Conservation (phyloP, 2,329 filamentous ascomycete genomes). For the Huntiella abstrusa region DNA sequence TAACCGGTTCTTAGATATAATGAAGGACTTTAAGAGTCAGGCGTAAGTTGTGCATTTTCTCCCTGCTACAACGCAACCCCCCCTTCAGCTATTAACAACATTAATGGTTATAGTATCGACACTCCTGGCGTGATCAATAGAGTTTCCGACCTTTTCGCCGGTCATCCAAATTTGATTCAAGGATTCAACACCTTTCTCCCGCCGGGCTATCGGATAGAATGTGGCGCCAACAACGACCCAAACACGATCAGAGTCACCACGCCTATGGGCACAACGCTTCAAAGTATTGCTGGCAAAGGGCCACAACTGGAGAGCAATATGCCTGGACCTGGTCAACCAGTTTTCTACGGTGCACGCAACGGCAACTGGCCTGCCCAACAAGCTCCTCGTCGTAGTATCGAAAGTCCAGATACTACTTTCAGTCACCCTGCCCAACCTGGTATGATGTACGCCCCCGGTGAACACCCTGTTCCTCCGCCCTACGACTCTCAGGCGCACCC, state of each 20-base stretch:
- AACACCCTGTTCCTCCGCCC: slow-evolving; percentile 12
- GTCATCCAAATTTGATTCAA: slow-evolving; percentile 86
- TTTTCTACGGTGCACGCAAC: slow-evolving; percentile 27
- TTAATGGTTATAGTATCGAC: slow-evolving; percentile 40
- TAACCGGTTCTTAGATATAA: slow-evolving; percentile 90
- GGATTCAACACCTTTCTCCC: slow-evolving; percentile 97
- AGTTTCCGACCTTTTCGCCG: slow-evolving; percentile 87
- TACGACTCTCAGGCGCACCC: slow-evolving; percentile 18
- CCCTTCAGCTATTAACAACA: neutral
- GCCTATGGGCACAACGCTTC: slow-evolving; percentile 89
- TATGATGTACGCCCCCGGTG: slow-evolving; percentile 24
- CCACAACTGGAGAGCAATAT: slow-evolving; percentile 26
- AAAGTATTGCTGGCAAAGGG: slow-evolving; percentile 50
- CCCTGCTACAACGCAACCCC: neutral
- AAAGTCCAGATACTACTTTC: slow-evolving; percentile 43
- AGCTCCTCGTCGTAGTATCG: slow-evolving; percentile 29
- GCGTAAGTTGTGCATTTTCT: slow-evolving; percentile 38
- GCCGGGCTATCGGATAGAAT: slow-evolving; percentile 90
- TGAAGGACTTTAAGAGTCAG: slow-evolving; percentile 99
- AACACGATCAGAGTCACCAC: slow-evolving; percentile 95
- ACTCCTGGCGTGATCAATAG: slow-evolving; percentile 94
- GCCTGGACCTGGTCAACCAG: slow-evolving; percentile 21
- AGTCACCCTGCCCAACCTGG: slow-evolving; percentile 33
- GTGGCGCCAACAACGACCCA: slow-evolving; percentile 79
- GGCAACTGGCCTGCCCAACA: slow-evolving; percentile 33